These are phyloP conservation scores for Rhodomyrtus tomentosa DNA, from an alignment of 345 rosid species.

Conservation along the genomic window DNA sequence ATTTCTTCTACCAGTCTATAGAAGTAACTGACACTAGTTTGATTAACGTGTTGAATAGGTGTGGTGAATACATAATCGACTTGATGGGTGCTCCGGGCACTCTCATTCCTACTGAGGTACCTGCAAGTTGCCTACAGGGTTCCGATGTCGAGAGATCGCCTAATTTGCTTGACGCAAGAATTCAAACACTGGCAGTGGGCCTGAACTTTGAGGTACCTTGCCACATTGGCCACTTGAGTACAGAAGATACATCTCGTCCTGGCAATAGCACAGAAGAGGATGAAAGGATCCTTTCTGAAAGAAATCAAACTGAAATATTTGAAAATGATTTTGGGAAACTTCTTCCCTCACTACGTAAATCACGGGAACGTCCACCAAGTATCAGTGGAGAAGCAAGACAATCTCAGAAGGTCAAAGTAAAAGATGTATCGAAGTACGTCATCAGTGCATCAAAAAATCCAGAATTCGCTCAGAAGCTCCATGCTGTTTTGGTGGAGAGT, in stretches of 20 bases:
- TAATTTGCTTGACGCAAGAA: constrained; percentile 25
- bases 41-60: constrained; percentile 2
- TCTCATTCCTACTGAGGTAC: constrained; percentile 81
- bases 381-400: constrained; percentile 35
- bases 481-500: constrained; percentile 79
- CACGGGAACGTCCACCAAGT: constrained; percentile 27
- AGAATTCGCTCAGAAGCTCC: constrained; percentile 84
- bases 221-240: constrained; percentile 10
- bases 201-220: constrained; percentile 6
- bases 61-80: constrained; percentile 90
- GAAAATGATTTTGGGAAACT: constrained; percentile 63
- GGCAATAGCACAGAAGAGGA: constrained; percentile 25
- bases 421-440: constrained; percentile 80
- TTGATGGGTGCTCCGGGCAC: constrained; percentile 99
- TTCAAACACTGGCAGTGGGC: constrained; percentile 16
- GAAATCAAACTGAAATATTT: constrained; percentile 41
- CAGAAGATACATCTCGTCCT: constrained; percentile 17
- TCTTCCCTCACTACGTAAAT: constrained; percentile 28
- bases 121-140: constrained; percentile 48
- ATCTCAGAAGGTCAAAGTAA: constrained; percentile 71
- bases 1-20: neutral
- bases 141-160: constrained; percentile 32
- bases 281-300: constrained; percentile 24
- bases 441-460: constrained; percentile 90
- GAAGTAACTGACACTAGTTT: neutral